phyloP scores from a whole-genome alignment of 495 filamentous ascomycete species.

The Aspergillus diversus region DNA sequence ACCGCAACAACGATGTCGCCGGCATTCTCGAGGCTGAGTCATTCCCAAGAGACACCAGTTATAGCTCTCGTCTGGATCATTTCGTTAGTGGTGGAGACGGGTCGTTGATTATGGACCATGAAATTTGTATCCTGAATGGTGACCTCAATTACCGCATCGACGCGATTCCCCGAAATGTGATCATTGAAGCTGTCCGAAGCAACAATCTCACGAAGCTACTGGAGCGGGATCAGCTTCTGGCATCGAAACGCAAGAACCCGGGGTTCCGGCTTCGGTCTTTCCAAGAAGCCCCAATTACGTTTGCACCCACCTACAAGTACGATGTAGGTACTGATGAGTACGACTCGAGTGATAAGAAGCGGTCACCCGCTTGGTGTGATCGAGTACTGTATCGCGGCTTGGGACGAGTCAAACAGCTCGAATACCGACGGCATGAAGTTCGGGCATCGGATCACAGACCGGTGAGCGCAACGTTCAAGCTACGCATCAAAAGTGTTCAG shows the following conservation, averaged over 20 bases:
- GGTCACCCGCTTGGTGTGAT: constrained; percentile 97
- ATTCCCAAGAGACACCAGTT: constrained; percentile 68
- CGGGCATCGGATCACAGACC: constrained; percentile 90
- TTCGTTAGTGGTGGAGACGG: constrained; percentile 92
- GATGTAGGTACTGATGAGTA: constrained; percentile 94
- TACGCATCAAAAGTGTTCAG: constrained; percentile 79
- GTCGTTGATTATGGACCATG: constrained; percentile 94
- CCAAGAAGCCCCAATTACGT: constrained; percentile 81
- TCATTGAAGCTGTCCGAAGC: constrained; percentile 77
- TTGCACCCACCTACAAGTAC: constrained; percentile 97
- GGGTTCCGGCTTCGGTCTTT: constrained; percentile 87
- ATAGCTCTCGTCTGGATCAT: constrained; percentile 65
- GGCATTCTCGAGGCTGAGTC: constrained; percentile 80
- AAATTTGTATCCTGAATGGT: constrained; percentile 93
- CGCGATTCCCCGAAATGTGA: constrained; percentile 89
- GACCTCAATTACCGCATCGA: constrained; percentile 99
- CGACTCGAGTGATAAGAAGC: constrained; percentile 91
- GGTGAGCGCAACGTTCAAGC: constrained; percentile 80
- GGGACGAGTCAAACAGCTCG: constrained; percentile 80
- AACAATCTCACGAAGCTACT: constrained; percentile 88
- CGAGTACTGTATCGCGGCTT: constrained; percentile 83
- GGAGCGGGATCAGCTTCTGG: constrained; percentile 90
- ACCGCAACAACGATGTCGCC: constrained; percentile 92
- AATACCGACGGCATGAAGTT: constrained; percentile 89
- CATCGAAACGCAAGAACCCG: constrained; percentile 83